Conservation (phyloP, 2,329 filamentous ascomycete genomes). For the Ophiocordyceps camponoti-saundersi region DNA sequence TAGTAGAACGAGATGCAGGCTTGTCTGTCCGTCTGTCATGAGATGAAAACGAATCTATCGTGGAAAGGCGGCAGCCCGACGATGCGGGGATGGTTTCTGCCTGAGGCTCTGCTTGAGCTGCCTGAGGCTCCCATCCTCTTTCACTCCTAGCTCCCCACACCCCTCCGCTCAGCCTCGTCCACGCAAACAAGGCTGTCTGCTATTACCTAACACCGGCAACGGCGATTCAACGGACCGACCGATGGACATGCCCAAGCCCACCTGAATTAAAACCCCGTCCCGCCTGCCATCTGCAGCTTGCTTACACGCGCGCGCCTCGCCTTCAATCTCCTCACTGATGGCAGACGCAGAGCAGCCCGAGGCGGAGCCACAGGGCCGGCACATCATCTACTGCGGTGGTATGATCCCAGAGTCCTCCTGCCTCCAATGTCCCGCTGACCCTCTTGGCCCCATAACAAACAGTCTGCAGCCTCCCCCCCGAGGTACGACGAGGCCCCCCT, state of each 20-base stretch:
- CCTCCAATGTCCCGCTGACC: conserved; percentile 4
- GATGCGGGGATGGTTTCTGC: no score
- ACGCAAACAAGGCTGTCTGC: no score
- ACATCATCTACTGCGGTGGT: conserved; percentile 42
- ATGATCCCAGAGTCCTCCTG: conserved; percentile 12
- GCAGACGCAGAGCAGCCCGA: conserved; percentile 34
- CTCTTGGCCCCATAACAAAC: conserved; percentile 2
- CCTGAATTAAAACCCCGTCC: no score
- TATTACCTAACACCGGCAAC: no score
- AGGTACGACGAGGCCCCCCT: conserved; percentile 25
- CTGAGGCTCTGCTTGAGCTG: no score
- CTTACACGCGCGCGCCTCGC: conserved; percentile 1
- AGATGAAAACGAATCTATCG: no score
- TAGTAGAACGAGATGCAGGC: background rate
- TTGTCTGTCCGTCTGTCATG: no score
- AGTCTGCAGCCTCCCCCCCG: conserved; percentile 50
- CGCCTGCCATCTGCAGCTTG: no score
- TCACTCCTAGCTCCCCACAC: no score
- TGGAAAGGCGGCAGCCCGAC: no score
- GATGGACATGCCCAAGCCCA: background rate
- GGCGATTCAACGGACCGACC: background rate
- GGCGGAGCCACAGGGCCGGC: conserved; percentile 30
- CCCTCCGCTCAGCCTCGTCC: no score
- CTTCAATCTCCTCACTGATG: conserved; percentile 20
- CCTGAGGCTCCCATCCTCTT: no score